Evolutionary conservation across 495 filamentous ascomycete species (phyloP), one percentile per base, ranked within the genome.

Genomic region (Penicillium longicatenatum): DNA sequence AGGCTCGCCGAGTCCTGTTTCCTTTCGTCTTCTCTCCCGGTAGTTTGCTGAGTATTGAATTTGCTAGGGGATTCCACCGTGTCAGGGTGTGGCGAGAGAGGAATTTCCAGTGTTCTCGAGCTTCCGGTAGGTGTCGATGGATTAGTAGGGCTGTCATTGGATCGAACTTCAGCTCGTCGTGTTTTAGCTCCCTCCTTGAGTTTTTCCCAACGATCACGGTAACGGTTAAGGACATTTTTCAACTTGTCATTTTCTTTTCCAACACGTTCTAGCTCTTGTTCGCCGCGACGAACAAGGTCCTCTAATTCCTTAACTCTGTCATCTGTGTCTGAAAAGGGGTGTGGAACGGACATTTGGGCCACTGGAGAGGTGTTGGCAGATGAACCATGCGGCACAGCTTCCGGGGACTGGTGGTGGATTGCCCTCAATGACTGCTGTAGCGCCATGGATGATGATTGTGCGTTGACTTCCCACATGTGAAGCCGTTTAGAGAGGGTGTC

Each of bases 131-230:
- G 53, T 4, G 60, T 41, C 11, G 55, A 26, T 10, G 50, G 54
- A 41, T 48, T 57, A 24, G 48, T 55, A n/a, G 55, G 59, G 26
- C 37, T 49, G 12, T 70, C 67, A 20, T 29, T 51, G 29, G 63
- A 26, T 52, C 64, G 57, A 60, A 60, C 55, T 54, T 64, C 56
- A 22, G 69, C 67, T 26, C 71, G 57, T 58, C 82, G 57, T 1
- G 82, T 86, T 71, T 89, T 92, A 12, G 92, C 92, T 0, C 89
- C 86, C 17, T 90, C 87, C 69, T 94, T 93, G 64, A 97, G 75
- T 70, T 87, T 87, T 71, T 95, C 89, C 88, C 90, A 97, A 58
- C 85, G 80, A 52, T 91, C 87, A 26, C 89, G 70, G 68, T 95
- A 96, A 55, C 84, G 80, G 12, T 78, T 77, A 19, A 93, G 72